Evolutionary conservation across 2,329 filamentous ascomycete genomes (phyloP).

Genomic region (Colletotrichum sp.): DNA sequence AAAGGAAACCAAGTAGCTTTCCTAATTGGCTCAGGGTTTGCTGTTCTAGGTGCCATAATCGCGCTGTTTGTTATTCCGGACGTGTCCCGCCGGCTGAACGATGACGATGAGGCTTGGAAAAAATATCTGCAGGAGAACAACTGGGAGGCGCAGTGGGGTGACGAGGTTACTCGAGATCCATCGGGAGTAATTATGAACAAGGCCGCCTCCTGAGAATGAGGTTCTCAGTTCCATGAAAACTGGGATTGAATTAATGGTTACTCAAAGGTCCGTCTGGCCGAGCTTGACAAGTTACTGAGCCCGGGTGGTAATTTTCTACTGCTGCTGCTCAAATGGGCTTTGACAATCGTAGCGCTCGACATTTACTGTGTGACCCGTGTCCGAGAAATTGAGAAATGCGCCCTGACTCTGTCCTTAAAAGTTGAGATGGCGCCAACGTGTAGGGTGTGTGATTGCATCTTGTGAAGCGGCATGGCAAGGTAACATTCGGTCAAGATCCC

Average conservation of each 20-base stretch:
- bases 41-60: slow-evolving; percentile 47
- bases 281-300: background rate
- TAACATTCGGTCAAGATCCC: background rate
- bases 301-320: background rate
- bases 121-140: slow-evolving; percentile 30
- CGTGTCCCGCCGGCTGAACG: slow-evolving; percentile 28
- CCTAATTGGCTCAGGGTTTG: slow-evolving; percentile 55
- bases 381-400: background rate
- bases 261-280: background rate
- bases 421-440: background rate
- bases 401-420: background rate
- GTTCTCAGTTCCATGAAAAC: background rate
- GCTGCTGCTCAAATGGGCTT: background rate
- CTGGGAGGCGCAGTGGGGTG: slow-evolving; percentile 33
- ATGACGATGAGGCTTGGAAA: slow-evolving; percentile 34
- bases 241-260: background rate
- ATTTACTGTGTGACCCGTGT: background rate
- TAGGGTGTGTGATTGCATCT: background rate
- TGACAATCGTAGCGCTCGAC: background rate
- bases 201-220: background rate
- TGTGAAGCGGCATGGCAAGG: background rate
- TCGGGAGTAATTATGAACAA: slow-evolving; percentile 4
- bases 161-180: slow-evolving; percentile 30
- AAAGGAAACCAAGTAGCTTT: slow-evolving; percentile 55
- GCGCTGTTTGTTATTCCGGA: slow-evolving; percentile 50